Conservation (phyloP, 257 asterid genomes). For the Orobanche coerulescens region DNA sequence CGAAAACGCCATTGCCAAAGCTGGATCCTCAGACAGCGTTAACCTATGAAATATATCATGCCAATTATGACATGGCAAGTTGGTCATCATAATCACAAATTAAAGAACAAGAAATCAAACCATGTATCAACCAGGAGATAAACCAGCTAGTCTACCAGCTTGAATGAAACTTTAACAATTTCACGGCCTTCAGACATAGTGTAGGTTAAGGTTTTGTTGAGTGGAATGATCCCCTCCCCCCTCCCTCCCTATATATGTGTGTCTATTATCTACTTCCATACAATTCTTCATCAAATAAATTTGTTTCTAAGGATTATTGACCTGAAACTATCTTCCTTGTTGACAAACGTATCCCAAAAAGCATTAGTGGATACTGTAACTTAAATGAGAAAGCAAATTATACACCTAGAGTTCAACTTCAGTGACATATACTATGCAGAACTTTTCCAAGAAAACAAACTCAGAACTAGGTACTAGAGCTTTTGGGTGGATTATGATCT, state of each 20-base stretch:
- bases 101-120: slow-evolving; percentile 4
- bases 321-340: background rate
- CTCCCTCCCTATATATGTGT: background rate
- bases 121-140: slow-evolving; percentile 6
- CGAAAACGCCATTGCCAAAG: slow-evolving; percentile 95
- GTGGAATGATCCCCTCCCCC: background rate
- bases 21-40: slow-evolving; percentile 86
- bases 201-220: slow-evolving; percentile 7
- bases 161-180: background rate
- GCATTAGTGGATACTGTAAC: slow-evolving; percentile 1
- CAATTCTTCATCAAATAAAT: slow-evolving; percentile 13
- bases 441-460: background rate
- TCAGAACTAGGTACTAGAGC: background rate
- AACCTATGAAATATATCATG: slow-evolving; percentile 43
- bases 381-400: background rate
- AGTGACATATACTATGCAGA: background rate
- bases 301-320: background rate
- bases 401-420: background rate
- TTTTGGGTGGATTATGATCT: background rate
- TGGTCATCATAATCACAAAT: slow-evolving; percentile 13
- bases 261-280: background rate
- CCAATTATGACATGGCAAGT: slow-evolving; percentile 16
- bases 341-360: background rate
- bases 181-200: slow-evolving; percentile 8
- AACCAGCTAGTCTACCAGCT: slow-evolving; percentile 9